Evolutionary conservation across 2,329 filamentous ascomycete species (phyloP).

Genomic region (Colletotrichum musae): DNA sequence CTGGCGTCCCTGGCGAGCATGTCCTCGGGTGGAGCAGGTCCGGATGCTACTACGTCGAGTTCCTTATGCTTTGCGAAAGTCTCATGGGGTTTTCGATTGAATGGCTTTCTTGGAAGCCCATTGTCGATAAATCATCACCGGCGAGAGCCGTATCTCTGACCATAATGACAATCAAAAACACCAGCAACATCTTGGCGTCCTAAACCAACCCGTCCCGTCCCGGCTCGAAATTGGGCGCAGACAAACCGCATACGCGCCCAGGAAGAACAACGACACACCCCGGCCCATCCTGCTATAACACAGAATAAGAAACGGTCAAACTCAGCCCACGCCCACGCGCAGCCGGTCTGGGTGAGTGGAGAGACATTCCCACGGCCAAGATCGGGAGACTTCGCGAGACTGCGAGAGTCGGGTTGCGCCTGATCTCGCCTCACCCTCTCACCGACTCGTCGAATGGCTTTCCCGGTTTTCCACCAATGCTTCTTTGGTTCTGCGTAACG

Average conservation of each 20-base stretch:
- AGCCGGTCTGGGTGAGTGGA: slow-evolving; percentile 8
- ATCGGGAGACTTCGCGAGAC: neutral
- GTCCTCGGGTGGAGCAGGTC: neutral
- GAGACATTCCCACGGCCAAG: slow-evolving; percentile 12
- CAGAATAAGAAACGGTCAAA: neutral
- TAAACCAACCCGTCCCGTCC: neutral
- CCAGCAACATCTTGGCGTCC: neutral
- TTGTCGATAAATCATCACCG: too few relatives aligned
- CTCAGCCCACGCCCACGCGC: neutral
- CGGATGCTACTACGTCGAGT: neutral
- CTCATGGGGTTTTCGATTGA: neutral
- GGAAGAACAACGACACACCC: neutral
- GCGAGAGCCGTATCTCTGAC: neutral
- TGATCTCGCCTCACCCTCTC: slow-evolving; percentile 20
- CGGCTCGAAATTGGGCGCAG: neutral
- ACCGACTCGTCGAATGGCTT: slow-evolving; percentile 11
- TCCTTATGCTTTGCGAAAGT: neutral
- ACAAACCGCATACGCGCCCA: neutral
- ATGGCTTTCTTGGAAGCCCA: too few relatives aligned
- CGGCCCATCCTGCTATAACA: neutral
- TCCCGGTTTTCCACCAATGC: slow-evolving; percentile 21
- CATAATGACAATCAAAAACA: neutral
- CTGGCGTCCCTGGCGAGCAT: neutral
- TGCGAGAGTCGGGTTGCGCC: neutral
- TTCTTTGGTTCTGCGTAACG: neutral